Conservation (phyloP, 2,329 filamentous ascomycete genomes). For the Fusarium sp. region DNA sequence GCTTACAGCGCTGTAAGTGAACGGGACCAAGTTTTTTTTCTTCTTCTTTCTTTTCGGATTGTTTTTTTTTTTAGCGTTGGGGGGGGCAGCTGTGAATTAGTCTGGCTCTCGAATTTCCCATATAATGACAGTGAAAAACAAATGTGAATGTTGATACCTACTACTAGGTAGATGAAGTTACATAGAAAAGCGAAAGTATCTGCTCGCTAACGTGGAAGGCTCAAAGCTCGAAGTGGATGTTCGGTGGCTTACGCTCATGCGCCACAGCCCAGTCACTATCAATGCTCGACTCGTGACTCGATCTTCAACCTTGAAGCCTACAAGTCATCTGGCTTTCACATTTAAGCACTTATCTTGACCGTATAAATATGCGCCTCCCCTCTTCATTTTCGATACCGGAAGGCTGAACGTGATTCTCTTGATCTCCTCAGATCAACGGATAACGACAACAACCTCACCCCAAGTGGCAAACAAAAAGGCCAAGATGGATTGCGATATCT, state of each 20-base stretch:
- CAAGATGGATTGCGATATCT: slow-evolving; percentile 78
- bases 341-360: slow-evolving; percentile 22
- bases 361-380: slow-evolving; percentile 30
- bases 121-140: not conserved
- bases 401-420: slow-evolving; percentile 17
- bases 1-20: slow-evolving; percentile 17
- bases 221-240: slow-evolving; percentile 3
- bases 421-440: slow-evolving; percentile 16
- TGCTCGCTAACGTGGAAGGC: not conserved
- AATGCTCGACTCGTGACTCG: slow-evolving; percentile 46
- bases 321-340: slow-evolving; percentile 46
- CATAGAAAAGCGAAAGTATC: too few relatives aligned
- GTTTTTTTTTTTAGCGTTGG: not conserved
- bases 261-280: slow-evolving; percentile 43
- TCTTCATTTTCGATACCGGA: slow-evolving; percentile 7
- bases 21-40: not conserved
- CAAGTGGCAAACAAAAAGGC: slow-evolving; percentile 22
- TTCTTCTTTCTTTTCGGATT: too few relatives aligned
- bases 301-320: slow-evolving; percentile 40
- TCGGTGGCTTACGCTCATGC: slow-evolving; percentile 42
- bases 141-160: not conserved
- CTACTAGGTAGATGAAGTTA: too few relatives aligned
- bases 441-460: slow-evolving; percentile 6
- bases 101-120: not conserved
- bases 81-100: not conserved